These are phyloP conservation scores for Rhododendron kiyosumense DNA, from an alignment of 148 eudicot genomes.

Conservation along the genomic window DNA sequence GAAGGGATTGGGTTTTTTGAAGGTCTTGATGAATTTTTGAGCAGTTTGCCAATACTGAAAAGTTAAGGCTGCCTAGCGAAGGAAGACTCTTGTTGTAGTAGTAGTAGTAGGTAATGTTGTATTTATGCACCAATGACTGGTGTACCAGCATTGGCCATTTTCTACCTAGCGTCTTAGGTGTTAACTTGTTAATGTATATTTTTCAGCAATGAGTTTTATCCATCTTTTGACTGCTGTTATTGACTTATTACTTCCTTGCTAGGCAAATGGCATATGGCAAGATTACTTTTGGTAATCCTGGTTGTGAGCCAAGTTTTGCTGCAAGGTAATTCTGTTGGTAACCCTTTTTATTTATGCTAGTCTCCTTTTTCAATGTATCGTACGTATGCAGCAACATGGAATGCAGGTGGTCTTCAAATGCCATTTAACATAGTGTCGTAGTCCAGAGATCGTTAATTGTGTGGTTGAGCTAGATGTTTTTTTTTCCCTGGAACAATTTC, in stretches of 20 bases:
- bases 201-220: background rate
- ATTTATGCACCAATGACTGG: constrained; percentile 28
- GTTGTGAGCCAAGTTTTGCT: background rate
- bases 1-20: constrained; percentile 64
- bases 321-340: too few species aligned
- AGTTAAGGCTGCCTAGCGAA: constrained; percentile 37
- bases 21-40: constrained; percentile 65
- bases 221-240: background rate
- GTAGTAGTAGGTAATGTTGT: constrained; percentile 15
- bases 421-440: background rate
- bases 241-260: background rate
- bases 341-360: background rate
- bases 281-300: background rate
- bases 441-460: background rate
- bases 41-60: constrained; percentile 57
- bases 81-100: constrained; percentile 16
- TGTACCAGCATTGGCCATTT: background rate
- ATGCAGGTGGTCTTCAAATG: too few species aligned
- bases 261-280: background rate
- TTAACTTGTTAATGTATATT: constrained; percentile 13
- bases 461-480: background rate
- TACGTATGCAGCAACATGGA: background rate
- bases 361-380: background rate
- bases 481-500: background rate
- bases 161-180: background rate